Conservation (phyloP, 768 basidiomycete species). For the Agrocybe praecox region DNA sequence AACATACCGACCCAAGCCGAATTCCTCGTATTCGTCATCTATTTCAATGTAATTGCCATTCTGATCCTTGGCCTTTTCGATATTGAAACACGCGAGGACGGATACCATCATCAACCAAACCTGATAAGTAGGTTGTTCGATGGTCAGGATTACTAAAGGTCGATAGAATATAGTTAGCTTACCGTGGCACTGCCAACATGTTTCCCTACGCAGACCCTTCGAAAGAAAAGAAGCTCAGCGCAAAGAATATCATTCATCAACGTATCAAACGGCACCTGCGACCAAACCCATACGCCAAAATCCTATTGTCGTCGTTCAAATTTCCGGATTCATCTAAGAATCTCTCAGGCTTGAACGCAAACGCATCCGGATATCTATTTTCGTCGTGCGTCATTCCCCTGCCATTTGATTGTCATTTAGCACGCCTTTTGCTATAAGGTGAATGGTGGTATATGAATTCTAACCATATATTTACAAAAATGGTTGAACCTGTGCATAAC, state of each 20-base stretch:
- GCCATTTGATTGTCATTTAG: background rate
- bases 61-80: conserved; percentile 30
- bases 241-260: background rate
- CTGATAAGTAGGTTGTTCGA: background rate
- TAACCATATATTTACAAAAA: conserved; percentile 21
- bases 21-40: conserved; percentile 8
- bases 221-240: background rate
- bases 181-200: conserved; percentile 15
- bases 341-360: conserved; percentile 30
- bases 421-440: no score
- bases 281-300: conserved; percentile 19
- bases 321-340: conserved; percentile 17
- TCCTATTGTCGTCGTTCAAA: conserved; percentile 9
- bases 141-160: background rate
- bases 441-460: background rate
- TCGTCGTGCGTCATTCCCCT: conserved; percentile 29
- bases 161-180: background rate
- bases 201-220: conserved; percentile 14
- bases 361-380: conserved; percentile 21
- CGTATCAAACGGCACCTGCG: conserved; percentile 13
- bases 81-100: conserved; percentile 31
- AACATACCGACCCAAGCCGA: conserved; percentile 8
- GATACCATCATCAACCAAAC: conserved; percentile 19
- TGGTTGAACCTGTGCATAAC: conserved; percentile 9
- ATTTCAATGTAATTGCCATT: conserved; percentile 35